Base-by-base conservation (phyloP, 2,329 filamentous ascomycete genomes). In the Penicillium oxalicum region DNA sequence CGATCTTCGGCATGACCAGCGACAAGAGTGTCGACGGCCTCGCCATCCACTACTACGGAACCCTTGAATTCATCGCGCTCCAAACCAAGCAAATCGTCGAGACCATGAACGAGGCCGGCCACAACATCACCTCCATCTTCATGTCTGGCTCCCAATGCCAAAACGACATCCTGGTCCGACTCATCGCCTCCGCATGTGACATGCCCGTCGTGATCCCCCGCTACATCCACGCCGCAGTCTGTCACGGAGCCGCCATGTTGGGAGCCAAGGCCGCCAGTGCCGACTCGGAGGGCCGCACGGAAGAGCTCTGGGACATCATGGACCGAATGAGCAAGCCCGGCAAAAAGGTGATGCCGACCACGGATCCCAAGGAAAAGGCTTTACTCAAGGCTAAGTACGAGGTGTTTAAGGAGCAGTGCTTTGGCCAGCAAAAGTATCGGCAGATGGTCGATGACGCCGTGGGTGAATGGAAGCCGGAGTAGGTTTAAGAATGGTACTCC, bases 61-160 rank as follows among this genome's bases (percentile, higher is more conserved):
- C 91, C 3, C 89, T 98, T 82, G 93, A 98, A 73, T 97, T 97
- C 71, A 97, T 98, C 61, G 91, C 93, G 28, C 81, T 97, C 69
- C 93, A 98, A 71, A 98, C 93, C 0, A 84, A 88, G 50, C 93
- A 98, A 70, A 98, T 98, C 61, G 80, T 98, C 55, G 86, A 94
- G 62, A 81, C 86, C 33, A 96, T 98, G 91, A 98, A 97, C 76
- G 76, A 80, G 40, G 77, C 89, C 1, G 93, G 93, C 8, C 93
- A 98, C 73, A 76, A 80, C 58, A 91, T 98, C 68, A 83, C 79
- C 43, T 91, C 86, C 55, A 95, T 98, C 71, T 98, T 97, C 81
- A 97, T 98, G 93, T 95, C 89, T 4, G 93, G 93, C 52, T 94
- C 88, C 9, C 93, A 97, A 70, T 98, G 93, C 76, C 91, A 96